Conservation (phyloP, 2,329 filamentous ascomycete genomes). For the Fusarium chaquense region DNA sequence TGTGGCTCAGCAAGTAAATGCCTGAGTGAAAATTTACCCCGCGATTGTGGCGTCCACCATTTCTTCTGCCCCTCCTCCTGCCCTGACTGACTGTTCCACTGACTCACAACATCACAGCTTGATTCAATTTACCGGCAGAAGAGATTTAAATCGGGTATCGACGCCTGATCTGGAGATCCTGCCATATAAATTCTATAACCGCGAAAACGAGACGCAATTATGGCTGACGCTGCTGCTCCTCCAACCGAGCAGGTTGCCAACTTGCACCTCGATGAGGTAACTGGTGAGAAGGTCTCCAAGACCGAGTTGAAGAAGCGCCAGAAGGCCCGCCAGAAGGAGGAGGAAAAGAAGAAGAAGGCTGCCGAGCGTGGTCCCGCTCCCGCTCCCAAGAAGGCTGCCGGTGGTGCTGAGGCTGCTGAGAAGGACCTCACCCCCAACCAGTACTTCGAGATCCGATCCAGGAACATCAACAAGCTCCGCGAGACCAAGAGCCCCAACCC, state of each 20-base stretch:
- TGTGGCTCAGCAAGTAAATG: constrained; percentile 38
- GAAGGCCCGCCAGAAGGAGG: constrained; percentile 89
- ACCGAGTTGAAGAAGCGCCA: constrained; percentile 93
- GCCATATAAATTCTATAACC: constrained; percentile 1
- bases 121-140: constrained; percentile 39
- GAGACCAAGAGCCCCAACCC: constrained; percentile 56
- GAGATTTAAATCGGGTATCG: constrained; percentile 30
- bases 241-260: constrained; percentile 71
- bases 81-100: constrained; percentile 49
- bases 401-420: constrained; percentile 71
- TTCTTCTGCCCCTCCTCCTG: constrained; percentile 50
- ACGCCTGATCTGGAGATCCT: constrained; percentile 29
- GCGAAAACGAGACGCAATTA: constrained; percentile 42
- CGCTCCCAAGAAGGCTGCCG: constrained; percentile 57
- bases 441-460: constrained; percentile 96
- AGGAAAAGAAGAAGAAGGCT: constrained; percentile 89
- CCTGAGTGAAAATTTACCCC: constrained; percentile 47
- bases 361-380: constrained; percentile 80
- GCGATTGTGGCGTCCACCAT: constrained; percentile 48
- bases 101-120: constrained; percentile 43
- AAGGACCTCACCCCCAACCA: constrained; percentile 70
- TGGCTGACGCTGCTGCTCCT: constrained; percentile 52
- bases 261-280: constrained; percentile 90
- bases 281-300: constrained; percentile 88
- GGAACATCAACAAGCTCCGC: constrained; percentile 69